These are phyloP conservation scores for Ziziphus jujuba DNA, from an alignment of 306 rosid species.

Conservation along the genomic window DNA sequence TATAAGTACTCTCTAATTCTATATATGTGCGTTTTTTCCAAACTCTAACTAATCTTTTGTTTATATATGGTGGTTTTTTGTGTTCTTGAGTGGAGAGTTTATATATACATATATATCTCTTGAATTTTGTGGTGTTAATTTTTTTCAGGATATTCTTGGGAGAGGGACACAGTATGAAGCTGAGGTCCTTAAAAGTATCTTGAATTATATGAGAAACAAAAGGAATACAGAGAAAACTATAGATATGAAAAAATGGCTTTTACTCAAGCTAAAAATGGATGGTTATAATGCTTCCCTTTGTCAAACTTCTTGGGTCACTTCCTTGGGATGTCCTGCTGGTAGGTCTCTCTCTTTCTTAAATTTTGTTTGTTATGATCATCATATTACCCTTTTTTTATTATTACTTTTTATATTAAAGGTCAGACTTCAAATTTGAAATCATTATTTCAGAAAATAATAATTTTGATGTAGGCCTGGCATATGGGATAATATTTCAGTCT, in stretches of 20 bases:
- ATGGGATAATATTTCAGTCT: too few relatives aligned
- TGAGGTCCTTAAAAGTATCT: constrained; percentile 39
- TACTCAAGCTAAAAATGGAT: constrained; percentile 46
- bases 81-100: neutral
- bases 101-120: too few relatives aligned
- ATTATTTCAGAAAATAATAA: too few relatives aligned
- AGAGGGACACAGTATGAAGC: constrained; percentile 39
- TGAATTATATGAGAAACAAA: constrained; percentile 45
- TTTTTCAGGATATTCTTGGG: constrained; percentile 52
- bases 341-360: neutral
- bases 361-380: too few relatives aligned
- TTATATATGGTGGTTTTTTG: neutral
- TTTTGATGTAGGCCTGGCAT: too few relatives aligned
- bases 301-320: constrained; percentile 64
- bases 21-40: neutral
- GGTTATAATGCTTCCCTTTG: constrained; percentile 59
- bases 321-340: constrained; percentile 74
- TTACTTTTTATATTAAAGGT: too few relatives aligned
- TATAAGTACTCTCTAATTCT: neutral
- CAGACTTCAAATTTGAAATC: too few relatives aligned
- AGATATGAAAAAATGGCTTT: constrained; percentile 47
- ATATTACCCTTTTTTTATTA: too few relatives aligned
- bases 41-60: neutral
- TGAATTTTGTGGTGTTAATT: neutral
- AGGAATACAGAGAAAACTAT: constrained; percentile 31